phyloP scores from a whole-genome alignment of 2,329 filamentous ascomycete species.

The Penicillium capsulatum region DNA sequence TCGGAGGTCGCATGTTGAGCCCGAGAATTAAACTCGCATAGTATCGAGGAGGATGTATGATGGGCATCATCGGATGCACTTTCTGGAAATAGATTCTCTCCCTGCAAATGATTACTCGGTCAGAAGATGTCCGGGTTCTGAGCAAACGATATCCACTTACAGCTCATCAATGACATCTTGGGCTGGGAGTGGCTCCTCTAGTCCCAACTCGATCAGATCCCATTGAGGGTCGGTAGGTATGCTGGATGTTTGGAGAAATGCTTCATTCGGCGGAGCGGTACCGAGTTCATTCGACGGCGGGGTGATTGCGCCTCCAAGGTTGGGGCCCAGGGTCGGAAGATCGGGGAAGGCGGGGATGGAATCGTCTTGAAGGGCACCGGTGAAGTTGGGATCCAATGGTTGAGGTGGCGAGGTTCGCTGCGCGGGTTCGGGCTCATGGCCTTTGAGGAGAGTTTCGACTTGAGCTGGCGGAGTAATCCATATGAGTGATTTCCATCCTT shows the following conservation, averaged over 20 bases:
- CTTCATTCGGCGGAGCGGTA: slow-evolving; percentile 19
- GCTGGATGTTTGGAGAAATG: slow-evolving; percentile 22
- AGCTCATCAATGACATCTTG: slow-evolving; percentile 81
- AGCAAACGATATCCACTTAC: slow-evolving; percentile 42
- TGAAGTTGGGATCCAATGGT: slow-evolving; percentile 20
- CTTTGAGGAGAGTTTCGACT: slow-evolving; percentile 86
- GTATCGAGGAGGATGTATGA: slow-evolving; percentile 86
- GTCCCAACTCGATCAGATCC: slow-evolving; percentile 78
- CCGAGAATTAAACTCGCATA: slow-evolving; percentile 83
- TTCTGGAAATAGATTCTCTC: slow-evolving; percentile 85
- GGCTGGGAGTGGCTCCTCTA: slow-evolving; percentile 76
- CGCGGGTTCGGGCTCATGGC: slow-evolving; percentile 55
- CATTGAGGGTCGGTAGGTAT: slow-evolving; percentile 58
- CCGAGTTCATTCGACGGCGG: slow-evolving; percentile 25
- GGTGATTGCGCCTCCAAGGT: slow-evolving; percentile 19
- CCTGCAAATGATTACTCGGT: slow-evolving; percentile 45
- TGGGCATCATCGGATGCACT: slow-evolving; percentile 76
- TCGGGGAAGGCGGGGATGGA: slow-evolving; percentile 22
- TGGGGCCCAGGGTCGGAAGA: slow-evolving; percentile 19
- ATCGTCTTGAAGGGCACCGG: slow-evolving; percentile 33
- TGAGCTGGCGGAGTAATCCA: slow-evolving; percentile 58
- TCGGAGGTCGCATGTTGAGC: slow-evolving; percentile 78
- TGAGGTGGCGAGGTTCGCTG: slow-evolving; percentile 31
- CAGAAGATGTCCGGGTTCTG: slow-evolving; percentile 7
- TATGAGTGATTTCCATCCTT: slow-evolving; percentile 10